Conservation (phyloP, 306 rosid genomes). For the Dalbergia oliveri region DNA sequence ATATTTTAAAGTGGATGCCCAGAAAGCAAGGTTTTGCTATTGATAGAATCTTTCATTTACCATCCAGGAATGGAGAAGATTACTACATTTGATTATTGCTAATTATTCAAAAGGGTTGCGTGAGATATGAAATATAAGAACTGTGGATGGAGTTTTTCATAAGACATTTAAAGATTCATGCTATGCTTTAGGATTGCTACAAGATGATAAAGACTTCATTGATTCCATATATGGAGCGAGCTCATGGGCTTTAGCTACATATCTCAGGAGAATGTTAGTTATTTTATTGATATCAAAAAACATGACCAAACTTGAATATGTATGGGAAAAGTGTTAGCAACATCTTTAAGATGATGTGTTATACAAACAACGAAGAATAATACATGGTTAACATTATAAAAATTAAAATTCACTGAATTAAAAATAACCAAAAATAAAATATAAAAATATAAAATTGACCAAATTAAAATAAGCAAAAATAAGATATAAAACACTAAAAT, state of each 20-base stretch:
- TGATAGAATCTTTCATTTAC: not conserved
- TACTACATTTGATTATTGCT: too few relatives aligned
- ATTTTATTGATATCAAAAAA: not conserved
- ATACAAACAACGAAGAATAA: too few relatives aligned
- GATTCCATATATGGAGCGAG: not conserved
- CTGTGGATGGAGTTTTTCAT: not conserved
- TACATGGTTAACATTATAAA: too few relatives aligned
- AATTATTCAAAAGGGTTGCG: too few relatives aligned
- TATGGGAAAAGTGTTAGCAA: not conserved
- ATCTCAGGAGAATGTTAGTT: not conserved
- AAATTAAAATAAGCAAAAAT: too few relatives aligned
- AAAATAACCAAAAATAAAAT: too few relatives aligned
- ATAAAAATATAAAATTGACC: too few relatives aligned
- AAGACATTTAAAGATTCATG: not conserved
- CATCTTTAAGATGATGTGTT: not conserved
- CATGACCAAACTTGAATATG: not conserved
- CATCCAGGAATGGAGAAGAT: not conserved
- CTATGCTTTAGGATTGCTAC: not conserved
- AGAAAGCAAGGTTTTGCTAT: not conserved
- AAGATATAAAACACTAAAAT: too few relatives aligned
- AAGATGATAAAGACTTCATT: not conserved
- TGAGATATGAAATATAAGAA: too few relatives aligned
- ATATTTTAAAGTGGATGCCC: not conserved
- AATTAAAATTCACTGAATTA: too few relatives aligned
- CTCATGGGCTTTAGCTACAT: not conserved